Conservation (phyloP, 2,329 filamentous ascomycete genomes). For the Drechslera avenae region DNA sequence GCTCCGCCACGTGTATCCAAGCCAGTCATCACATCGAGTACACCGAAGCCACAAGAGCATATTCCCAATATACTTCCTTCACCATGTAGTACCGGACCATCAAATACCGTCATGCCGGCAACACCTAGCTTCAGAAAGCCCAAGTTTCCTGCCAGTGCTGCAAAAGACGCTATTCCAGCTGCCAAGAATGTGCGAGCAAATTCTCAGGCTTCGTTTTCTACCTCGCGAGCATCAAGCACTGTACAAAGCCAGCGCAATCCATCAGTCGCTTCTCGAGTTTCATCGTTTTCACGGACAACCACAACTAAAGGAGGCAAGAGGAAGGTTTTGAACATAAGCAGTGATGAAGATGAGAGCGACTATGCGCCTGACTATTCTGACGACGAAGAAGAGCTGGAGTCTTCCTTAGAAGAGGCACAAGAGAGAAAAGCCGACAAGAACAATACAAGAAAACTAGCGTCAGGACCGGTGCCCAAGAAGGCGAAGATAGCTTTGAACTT, state of each 20-base stretch:
- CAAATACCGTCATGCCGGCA: not conserved
- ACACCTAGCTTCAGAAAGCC: slow-evolving; percentile 17
- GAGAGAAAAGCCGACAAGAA: not conserved
- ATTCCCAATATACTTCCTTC: not conserved
- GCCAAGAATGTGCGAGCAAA: slow-evolving; percentile 1
- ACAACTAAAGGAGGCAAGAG: slow-evolving; percentile 6
- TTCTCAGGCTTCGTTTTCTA: slow-evolving; percentile 10
- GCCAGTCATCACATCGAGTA: too few relatives aligned
- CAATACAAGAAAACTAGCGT: not conserved
- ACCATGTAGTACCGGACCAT: not conserved
- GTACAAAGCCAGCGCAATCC: not conserved
- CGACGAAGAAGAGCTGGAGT: slow-evolving; percentile 4
- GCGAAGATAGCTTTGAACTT: too few relatives aligned
- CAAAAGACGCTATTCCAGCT: not conserved
- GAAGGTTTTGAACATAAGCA: slow-evolving; percentile 8
- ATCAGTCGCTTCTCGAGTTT: slow-evolving; percentile 6
- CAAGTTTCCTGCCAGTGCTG: slow-evolving; percentile 3
- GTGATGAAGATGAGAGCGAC: slow-evolving; percentile 14
- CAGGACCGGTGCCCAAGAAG: not conserved
- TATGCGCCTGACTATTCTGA: slow-evolving; percentile 9
- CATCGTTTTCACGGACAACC: not conserved
- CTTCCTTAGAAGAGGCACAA: not conserved
- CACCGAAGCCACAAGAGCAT: not conserved
- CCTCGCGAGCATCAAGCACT: not conserved
- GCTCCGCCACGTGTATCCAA: too few relatives aligned